Evolutionary conservation across 306 rosid species (phyloP).

Genomic region (Vigna hirtella): DNA sequence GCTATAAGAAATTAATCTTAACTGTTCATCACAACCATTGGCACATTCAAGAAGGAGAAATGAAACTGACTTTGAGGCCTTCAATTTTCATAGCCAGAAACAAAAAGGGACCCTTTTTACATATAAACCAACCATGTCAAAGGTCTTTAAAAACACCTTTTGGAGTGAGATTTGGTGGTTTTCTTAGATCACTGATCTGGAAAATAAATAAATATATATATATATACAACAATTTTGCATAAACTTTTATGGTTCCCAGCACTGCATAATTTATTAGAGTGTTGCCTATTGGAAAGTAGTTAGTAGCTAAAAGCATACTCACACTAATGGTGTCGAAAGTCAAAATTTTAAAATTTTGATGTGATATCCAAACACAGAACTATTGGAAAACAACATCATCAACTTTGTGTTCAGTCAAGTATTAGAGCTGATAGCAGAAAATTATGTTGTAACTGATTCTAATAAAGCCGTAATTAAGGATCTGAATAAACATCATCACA

Average conservation of each 20-base stretch:
- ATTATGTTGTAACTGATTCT: too few species aligned
- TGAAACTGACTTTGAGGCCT: conserved; percentile 14
- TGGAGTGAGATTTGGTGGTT: not conserved
- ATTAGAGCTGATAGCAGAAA: too few species aligned
- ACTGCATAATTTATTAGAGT: conserved; percentile 25
- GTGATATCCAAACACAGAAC: too few species aligned
- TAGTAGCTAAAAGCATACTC: not conserved
- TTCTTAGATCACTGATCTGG: not conserved
- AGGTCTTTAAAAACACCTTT: not conserved
- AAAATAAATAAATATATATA: not conserved
- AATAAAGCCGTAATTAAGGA: too few species aligned
- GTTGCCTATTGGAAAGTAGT: not conserved
- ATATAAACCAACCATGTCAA: not conserved
- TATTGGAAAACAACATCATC: too few species aligned
- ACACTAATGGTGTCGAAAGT: not conserved
- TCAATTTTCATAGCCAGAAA: conserved; percentile 15
- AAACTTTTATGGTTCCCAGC: conserved; percentile 23
- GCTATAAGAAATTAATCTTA: not conserved
- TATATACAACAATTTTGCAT: not conserved
- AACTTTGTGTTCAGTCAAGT: too few species aligned
- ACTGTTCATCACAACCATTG: not conserved
- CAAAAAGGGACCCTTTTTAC: conserved; percentile 2
- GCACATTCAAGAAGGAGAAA: not conserved
- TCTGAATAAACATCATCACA: too few species aligned
- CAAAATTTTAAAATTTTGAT: too few species aligned